Evolutionary conservation across 805 yeast genomes (phyloP), one percentile per base, ranked within the genome.

Genomic region (Cyberlindnera nakhonratchasimensis): DNA sequence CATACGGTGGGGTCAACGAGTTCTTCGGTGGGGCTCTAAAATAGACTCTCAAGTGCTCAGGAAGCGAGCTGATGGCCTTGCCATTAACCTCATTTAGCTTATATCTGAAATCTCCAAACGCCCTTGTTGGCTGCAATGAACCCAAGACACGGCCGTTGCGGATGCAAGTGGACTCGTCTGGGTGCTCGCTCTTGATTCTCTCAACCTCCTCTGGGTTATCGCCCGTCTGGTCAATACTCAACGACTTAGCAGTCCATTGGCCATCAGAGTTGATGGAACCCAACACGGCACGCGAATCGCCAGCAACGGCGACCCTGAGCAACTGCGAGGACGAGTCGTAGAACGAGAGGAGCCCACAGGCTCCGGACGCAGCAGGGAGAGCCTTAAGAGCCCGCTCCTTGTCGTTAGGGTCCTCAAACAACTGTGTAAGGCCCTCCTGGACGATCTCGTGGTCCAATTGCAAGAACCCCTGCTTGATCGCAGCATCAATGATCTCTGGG

Each of bases 91-190:
- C 70, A 24, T 89, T 78, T 71, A 95, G 75, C 60, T 93, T 93
- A 61, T 88, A 93, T 47, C 96, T 76, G 45, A 96, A 95, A 63
- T 93, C 99, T 36, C 99, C 99, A 70, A 93, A 93, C 1, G 98
- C 96, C 56, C 99, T 74, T 0, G 96, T 79, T 12, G 99, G 99
- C 64, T 93, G 98, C 48, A 93, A 73, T 10, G 93, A 80, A 0
- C 99, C 99, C 52, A 93, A 72, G 10, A 93, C 86, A 56, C 99
- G 78, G 5, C 98, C 99, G 48, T 86, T 79, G 50, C 85, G 73
- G 26, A 91, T 75, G 33, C 82, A 95, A 38, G 81, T 79, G 28
- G 59, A 43, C 64, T 91, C 97, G 46, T 81, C 82, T 1, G 99
- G 99, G 65, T 93, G 99, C 64, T 90, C 97, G 24, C 77, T 69